Conservation (phyloP, 2,329 filamentous ascomycete species). For the Botrytis squamosa region DNA sequence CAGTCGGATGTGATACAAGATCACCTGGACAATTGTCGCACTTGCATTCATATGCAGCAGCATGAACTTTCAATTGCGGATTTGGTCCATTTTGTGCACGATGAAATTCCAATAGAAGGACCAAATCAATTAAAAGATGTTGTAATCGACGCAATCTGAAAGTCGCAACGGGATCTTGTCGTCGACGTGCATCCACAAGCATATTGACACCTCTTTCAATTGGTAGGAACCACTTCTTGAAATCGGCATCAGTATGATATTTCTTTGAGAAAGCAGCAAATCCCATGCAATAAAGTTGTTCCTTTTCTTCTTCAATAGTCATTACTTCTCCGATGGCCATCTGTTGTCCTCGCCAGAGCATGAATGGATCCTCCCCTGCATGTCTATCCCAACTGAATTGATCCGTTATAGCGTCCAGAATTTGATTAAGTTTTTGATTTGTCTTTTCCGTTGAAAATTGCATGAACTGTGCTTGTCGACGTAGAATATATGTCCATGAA, state of each 20-base stretch:
- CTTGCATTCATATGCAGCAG: conserved; percentile 26
- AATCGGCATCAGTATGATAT: conserved; percentile 26
- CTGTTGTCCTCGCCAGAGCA: conserved; percentile 35
- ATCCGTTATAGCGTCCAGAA: conserved; percentile 27
- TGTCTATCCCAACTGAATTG: conserved; percentile 25
- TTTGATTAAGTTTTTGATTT: conserved; percentile 28
- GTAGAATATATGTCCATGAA: conserved; percentile 34
- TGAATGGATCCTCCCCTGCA: conserved; percentile 30
- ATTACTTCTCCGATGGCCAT: conserved; percentile 36
- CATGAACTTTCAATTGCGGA: conserved; percentile 26
- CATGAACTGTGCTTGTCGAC: conserved; percentile 34
- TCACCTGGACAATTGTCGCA: conserved; percentile 27
- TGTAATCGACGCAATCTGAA: conserved; percentile 29
- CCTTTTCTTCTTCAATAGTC: conserved; percentile 28
- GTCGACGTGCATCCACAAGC: conserved; percentile 22
- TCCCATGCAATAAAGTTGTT: conserved; percentile 32
- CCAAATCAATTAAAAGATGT: conserved; percentile 30
- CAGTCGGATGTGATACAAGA: not conserved
- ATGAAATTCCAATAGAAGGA: conserved; percentile 27
- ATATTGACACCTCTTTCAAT: conserved; percentile 25
- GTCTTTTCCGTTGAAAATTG: conserved; percentile 32
- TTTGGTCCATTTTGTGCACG: conserved; percentile 9
- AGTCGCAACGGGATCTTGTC: conserved; percentile 22
- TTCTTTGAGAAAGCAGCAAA: conserved; percentile 29
- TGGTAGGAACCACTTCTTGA: conserved; percentile 28